Evolutionary conservation across 495 filamentous ascomycete genomes (phyloP).

Genomic region (Podospora australis): DNA sequence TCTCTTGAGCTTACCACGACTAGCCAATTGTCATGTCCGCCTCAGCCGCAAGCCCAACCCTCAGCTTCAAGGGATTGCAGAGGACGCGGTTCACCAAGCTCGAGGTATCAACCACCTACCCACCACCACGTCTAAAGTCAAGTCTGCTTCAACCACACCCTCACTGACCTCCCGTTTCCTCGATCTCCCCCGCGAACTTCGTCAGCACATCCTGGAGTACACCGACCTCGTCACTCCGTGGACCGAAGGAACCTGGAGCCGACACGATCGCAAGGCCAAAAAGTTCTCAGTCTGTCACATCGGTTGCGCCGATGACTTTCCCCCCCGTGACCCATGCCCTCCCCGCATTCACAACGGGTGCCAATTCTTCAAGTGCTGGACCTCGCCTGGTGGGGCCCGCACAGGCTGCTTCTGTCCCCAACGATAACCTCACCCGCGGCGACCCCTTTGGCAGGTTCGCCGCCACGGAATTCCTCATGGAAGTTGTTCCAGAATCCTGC

Average conservation of each 20-base stretch:
- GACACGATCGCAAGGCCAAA: not conserved
- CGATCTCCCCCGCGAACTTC: conserved; percentile 4
- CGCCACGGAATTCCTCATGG: conserved; percentile 1
- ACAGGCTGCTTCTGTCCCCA: conserved; percentile 7
- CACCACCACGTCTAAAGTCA: not conserved
- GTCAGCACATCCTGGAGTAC: conserved; percentile 4
- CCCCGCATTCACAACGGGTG: not conserved
- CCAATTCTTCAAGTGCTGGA: conserved; percentile 1
- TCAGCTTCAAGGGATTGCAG: conserved; percentile 1
- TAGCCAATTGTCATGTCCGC: conserved; percentile 6
- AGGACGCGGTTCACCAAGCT: not conserved
- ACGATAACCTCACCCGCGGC: not conserved
- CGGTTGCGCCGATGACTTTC: not conserved
- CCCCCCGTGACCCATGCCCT: too few relatives aligned
- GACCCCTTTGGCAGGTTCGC: conserved; percentile 1
- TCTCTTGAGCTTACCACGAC: not conserved
- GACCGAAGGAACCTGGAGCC: conserved; percentile 1
- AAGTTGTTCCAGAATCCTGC: conserved; percentile 1
- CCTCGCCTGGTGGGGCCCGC: not conserved
- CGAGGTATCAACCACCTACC: conserved; percentile 1
- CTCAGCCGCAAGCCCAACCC: not conserved
- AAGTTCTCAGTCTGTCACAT: not conserved
- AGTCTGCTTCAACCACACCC: not conserved
- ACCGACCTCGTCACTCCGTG: conserved; percentile 8
- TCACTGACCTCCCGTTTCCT: not conserved